A percentile compares a stretch with the other conserved stretches of the same genome.
These are phyloP conservation scores for Tinospora cordifolia DNA, from an alignment of 164 flowering plant genomes.

Conservation along the genomic window DNA sequence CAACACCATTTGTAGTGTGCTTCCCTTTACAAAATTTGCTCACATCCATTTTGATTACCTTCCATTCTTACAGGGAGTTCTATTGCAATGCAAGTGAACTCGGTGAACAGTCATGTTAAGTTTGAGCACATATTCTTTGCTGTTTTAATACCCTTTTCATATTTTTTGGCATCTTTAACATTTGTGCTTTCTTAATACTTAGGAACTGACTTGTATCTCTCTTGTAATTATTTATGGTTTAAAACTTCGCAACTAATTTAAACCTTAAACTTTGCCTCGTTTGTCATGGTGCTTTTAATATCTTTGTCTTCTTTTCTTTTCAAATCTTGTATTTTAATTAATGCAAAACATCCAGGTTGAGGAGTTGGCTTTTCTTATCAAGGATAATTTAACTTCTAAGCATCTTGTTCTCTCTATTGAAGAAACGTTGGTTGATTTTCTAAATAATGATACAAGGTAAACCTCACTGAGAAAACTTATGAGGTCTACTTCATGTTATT, in stretches of 20 bases:
- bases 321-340: background rate
- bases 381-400: constrained; percentile 73
- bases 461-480: background rate
- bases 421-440: constrained; percentile 58
- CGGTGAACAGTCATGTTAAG: too few species aligned
- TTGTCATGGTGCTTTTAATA: background rate
- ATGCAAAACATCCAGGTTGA: constrained; percentile 47
- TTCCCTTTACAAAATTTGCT: too few species aligned
- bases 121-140: too few species aligned
- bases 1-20: too few species aligned
- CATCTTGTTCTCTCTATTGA: constrained; percentile 80
- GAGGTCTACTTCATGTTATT: constrained; percentile 4
- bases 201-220: background rate
- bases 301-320: background rate
- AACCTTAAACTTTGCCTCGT: background rate
- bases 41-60: too few species aligned
- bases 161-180: background rate
- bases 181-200: background rate
- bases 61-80: too few species aligned
- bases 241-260: background rate
- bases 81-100: too few species aligned
- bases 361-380: constrained; percentile 76
- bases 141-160: background rate
- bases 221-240: background rate
- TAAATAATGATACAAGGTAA: constrained; percentile 64